phyloP scores from a whole-genome alignment of 1,284 basidiomycete species.

The Tylopilus sp. region DNA sequence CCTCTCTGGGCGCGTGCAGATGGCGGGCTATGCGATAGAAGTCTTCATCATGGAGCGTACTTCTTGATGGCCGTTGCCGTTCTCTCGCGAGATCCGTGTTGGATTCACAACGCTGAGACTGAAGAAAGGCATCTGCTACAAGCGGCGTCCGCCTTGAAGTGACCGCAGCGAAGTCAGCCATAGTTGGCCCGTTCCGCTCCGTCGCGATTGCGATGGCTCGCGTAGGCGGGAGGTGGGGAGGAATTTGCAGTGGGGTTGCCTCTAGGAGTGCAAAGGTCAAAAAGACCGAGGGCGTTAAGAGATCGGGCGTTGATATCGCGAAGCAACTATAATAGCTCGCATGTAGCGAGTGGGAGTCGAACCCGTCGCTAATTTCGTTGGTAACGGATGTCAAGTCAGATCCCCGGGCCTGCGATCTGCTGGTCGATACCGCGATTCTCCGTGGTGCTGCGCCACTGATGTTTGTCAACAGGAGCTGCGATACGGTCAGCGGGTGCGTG shows the following conservation, averaged over 20 bases:
- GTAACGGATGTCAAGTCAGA: slow-evolving; percentile 10
- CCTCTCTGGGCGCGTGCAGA: slow-evolving; percentile 18
- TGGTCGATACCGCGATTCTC: slow-evolving; percentile 20
- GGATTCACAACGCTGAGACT: slow-evolving; percentile 31
- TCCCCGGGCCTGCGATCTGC: slow-evolving; percentile 24
- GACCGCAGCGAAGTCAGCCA: slow-evolving; percentile 44
- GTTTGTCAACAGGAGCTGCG: slow-evolving; percentile 23
- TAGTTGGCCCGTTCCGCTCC: slow-evolving; percentile 47
- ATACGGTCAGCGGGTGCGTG: slow-evolving; percentile 18
- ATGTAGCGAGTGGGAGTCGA: slow-evolving; percentile 10
- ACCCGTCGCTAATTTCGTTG: slow-evolving; percentile 10
- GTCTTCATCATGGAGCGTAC: slow-evolving; percentile 39
- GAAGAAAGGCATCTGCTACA: slow-evolving; percentile 39
- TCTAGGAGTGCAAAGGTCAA: slow-evolving; percentile 50
- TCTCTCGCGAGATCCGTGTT: slow-evolving; percentile 32
- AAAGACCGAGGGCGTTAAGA: slow-evolving; percentile 44
- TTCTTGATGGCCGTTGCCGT: slow-evolving; percentile 36
- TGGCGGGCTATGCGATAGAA: slow-evolving; percentile 37
- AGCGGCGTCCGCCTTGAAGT: slow-evolving; percentile 38
- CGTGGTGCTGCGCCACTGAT: slow-evolving; percentile 28
- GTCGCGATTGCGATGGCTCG: slow-evolving; percentile 41
- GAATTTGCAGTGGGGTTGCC: slow-evolving; percentile 39
- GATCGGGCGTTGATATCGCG: slow-evolving; percentile 35
- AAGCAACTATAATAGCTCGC: slow-evolving; percentile 24
- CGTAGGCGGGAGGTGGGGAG: slow-evolving; percentile 48